Evolutionary conservation across 345 rosid genomes (phyloP), one percentile per base, ranked within the genome.

Genomic region (Citrus medica): DNA sequence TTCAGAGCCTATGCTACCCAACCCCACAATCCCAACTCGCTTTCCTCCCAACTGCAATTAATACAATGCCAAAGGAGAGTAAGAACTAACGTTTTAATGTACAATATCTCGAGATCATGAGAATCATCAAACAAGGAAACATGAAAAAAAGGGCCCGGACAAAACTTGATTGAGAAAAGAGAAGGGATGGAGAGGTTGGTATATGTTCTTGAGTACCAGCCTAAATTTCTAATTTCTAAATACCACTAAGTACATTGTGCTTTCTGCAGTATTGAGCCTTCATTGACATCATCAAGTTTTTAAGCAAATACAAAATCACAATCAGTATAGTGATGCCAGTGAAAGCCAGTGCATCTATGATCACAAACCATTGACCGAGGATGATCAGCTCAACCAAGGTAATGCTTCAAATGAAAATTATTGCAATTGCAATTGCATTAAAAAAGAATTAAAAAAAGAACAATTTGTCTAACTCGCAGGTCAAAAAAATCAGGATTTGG

Each of bases 1-100:
- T 66, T 76, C 77, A 40, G 78, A 76, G 37, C 92, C 90, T 25
- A 87, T 82, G 66, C 77, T 76, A 72, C 90, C 92, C n/a, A 89
- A 38, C 51, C 92, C 92, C 1, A 89, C 85, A 73, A 89, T 87
- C 60, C 90, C 90, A 40, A 84, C 81, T 32, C 82, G 78, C 80
- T 86, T 89, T 40, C 90, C 86, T 30, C 87, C 71, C n/a, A 89
- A n/a, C 92, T 85, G 86, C 51, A 79, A 48, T 64, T 75, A 53
- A 17, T 22, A 22, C 12, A 35, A 62, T 10, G 38, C 17, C 46
- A 53, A 53, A 7, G 5, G 16, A 3, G 17, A 28, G n/a, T 55
- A 65, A 76, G 35, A 33, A 53, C 10, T 40, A 65, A 48, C n/a
- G 33, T 7, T 9, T 19, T 74, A 12, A 40, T 62, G 16, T 13